Percentiles rank a stretch among this genome's conserved stretches.
Evolutionary conservation across 768 basidiomycete genomes (phyloP).

Genomic region (Lactarius indigo): DNA sequence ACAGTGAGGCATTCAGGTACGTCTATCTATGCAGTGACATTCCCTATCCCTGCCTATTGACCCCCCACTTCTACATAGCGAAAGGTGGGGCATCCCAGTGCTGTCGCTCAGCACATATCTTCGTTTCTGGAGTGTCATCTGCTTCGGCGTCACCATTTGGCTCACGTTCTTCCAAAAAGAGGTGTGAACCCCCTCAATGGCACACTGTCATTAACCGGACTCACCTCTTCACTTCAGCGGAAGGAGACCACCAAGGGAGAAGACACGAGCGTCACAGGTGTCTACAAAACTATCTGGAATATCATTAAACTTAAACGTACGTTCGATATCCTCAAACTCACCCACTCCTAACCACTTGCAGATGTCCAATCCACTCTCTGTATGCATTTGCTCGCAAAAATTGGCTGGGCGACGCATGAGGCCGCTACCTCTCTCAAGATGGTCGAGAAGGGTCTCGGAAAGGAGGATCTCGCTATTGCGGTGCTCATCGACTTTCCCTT

Average conservation of each 20-base stretch:
- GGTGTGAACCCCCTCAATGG: conserved; percentile 41
- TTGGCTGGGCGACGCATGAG: conserved; percentile 94
- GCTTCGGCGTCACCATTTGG: conserved; percentile 84
- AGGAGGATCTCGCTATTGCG: conserved; percentile 93
- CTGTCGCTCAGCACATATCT: conserved; percentile 76
- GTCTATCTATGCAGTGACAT: conserved; percentile 50
- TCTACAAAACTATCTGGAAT: conserved; percentile 93
- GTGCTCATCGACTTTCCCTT: conserved; percentile 98
- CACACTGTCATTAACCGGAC: not conserved
- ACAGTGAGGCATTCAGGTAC: conserved; percentile 77
- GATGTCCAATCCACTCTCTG: conserved; percentile 87
- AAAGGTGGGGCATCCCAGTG: conserved; percentile 73
- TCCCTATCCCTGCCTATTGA: conserved; percentile 7
- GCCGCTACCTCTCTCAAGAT: conserved; percentile 88
- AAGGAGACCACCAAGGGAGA: conserved; percentile 67
- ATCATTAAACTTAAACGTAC: conserved; percentile 88
- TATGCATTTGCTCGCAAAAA: conserved; percentile 87
- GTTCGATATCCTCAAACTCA: conserved; percentile 28
- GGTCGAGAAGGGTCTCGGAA: conserved; percentile 93
- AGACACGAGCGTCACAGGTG: conserved; percentile 86
- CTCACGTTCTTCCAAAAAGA: conserved; percentile 86
- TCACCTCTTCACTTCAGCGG: conserved; percentile 45
- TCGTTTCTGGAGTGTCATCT: conserved; percentile 80
- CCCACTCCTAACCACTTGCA: conserved; percentile 33
- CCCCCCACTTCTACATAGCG: conserved; percentile 35